Percentiles rank a stretch among this genome's conserved stretches.
Conservation (phyloP, 208 protist species). For the Trypanosomatidae sp. region DNA sequence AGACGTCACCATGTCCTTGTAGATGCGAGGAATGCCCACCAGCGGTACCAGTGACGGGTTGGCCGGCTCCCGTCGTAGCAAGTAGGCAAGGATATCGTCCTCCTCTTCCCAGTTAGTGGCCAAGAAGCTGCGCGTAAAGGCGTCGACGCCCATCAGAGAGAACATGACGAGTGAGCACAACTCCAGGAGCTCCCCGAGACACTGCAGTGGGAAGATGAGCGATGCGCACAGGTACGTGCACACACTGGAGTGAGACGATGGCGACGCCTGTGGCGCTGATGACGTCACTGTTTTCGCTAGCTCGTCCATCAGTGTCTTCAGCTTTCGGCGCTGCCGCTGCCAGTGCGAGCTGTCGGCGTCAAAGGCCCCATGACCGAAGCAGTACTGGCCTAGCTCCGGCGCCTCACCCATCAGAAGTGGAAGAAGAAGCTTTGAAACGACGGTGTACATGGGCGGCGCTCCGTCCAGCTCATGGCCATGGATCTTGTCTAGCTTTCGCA, state of each 20-base stretch:
- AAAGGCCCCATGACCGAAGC: conserved; percentile 11
- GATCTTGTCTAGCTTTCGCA: conserved; percentile 55
- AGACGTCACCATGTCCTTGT: conserved; percentile 59
- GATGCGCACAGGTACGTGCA: conserved; percentile 31
- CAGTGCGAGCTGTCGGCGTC: conserved; percentile 25
- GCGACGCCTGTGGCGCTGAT: neutral
- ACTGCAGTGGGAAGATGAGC: conserved; percentile 85
- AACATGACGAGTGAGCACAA: conserved; percentile 54
- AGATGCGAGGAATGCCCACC: conserved; percentile 60
- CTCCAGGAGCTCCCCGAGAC: conserved; percentile 67
- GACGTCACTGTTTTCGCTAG: neutral
- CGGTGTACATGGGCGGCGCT: conserved; percentile 12
- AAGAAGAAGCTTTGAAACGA: conserved; percentile 18
- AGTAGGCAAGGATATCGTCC: conserved; percentile 60
- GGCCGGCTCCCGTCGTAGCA: conserved; percentile 60
- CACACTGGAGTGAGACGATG: neutral
- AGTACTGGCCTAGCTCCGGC: conserved; percentile 25
- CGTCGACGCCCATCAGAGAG: conserved; percentile 46
- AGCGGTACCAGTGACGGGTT: conserved; percentile 74
- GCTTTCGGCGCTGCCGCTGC: conserved; percentile 22
- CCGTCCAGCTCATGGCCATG: conserved; percentile 30
- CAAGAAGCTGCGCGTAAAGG: conserved; percentile 61
- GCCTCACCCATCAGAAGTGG: conserved; percentile 27
- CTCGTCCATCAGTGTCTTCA: conserved; percentile 16
- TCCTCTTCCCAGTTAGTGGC: conserved; percentile 59